Base-by-base conservation (phyloP, 441 rosid species). In the Pelargonium myrrhifolium region DNA sequence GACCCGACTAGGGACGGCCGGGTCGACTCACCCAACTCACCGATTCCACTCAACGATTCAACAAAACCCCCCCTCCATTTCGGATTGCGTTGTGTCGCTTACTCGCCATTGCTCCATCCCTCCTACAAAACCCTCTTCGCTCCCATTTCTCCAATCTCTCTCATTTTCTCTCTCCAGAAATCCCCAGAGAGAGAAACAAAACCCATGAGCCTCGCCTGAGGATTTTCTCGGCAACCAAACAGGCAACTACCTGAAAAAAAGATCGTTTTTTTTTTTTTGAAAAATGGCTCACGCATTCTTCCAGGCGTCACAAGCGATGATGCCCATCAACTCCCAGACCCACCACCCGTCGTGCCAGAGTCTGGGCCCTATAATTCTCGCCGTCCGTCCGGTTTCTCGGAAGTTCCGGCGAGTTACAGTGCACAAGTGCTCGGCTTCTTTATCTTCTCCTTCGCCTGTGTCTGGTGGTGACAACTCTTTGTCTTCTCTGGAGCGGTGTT, bases 211-310 rank as follows among this genome's bases (percentile, higher is more conserved):
- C 21, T 55, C 22, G 21, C 9, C 60, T 55, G 60, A 55, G 60
- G 28, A 20, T 55, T 55, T 47, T 55, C 26, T 55, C 60, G 60
- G 60, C 14, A 55, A 55, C 60, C 60, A 55, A 55, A 0, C 26
- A 55, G 26, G 10, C 60, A 55, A 26, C 60, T 55, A 37, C 40
- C 40, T 0, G 20, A 9, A 3, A 5, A 17, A 17, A 55, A 55
- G 26, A 55, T 21, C 18, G 9, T 39, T 9, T 39, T 39, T 39
- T 39, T 10, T 5, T 47, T 47, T n/a, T 47, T 47, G 59, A 53
- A 55, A 55, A 55, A 55, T 55, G 60, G 60, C 60, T 55, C 60
- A 55, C 60, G 60, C 60, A 55, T 55, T 55, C 26, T 55, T 55
- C 60, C 60, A 55, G 60, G 60, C 60, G 20, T 55, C 60, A 8